Conservation (phyloP, 495 filamentous ascomycete species). For the Aspergillus hancockii region DNA sequence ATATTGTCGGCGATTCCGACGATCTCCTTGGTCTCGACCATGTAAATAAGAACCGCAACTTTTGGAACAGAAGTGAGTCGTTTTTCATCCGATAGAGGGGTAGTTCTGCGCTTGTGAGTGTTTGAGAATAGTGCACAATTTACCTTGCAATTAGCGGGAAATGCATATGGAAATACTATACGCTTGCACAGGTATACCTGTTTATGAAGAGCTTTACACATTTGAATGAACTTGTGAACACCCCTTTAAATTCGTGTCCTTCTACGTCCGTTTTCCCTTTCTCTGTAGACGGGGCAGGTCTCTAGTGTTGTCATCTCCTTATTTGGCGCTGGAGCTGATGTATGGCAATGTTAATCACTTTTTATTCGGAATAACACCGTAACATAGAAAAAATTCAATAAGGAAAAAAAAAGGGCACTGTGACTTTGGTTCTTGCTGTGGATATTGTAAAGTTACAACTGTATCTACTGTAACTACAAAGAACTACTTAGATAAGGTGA, state of each 20-base stretch:
- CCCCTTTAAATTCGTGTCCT: conserved; percentile 1
- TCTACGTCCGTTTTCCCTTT: not conserved
- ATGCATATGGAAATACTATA: conserved; percentile 5
- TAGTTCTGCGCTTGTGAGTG: conserved; percentile 6
- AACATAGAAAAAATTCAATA: not conserved
- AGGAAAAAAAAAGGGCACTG: not conserved
- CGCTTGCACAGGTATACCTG: not conserved
- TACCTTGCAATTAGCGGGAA: conserved; percentile 6
- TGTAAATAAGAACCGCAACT: conserved; percentile 66
- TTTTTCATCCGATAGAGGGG: conserved; percentile 64
- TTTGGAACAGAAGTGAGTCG: conserved; percentile 61
- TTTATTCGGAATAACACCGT: not conserved
- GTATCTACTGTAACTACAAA: not conserved
- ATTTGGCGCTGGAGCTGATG: conserved; percentile 6
- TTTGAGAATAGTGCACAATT: not conserved
- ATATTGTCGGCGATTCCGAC: conserved; percentile 65
- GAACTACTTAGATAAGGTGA: no score
- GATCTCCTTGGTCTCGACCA: conserved; percentile 91
- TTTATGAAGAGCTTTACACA: conserved; percentile 7
- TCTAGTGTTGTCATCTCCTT: not conserved
- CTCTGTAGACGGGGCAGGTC: not conserved
- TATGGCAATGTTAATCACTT: not conserved
- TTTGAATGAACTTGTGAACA: not conserved
- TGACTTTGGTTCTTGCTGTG: no score
- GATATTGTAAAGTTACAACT: not conserved